These are phyloP conservation scores for Marasmius oreades DNA, from an alignment of 1,284 basidiomycete species.

Conservation along the genomic window DNA sequence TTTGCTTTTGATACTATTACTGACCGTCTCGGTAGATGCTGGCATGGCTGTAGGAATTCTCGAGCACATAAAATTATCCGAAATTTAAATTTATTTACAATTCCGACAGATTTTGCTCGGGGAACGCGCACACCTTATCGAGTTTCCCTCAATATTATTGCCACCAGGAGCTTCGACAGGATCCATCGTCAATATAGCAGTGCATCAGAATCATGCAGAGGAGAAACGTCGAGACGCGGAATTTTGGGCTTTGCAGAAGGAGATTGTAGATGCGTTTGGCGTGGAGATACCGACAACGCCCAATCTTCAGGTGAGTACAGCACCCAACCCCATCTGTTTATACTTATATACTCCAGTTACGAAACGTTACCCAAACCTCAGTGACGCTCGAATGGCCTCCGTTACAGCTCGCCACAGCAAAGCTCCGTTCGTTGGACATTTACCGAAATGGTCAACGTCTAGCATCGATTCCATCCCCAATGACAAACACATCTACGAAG, in stretches of 20 bases:
- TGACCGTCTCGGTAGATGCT: slow-evolving; percentile 47
- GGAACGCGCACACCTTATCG: slow-evolving; percentile 89
- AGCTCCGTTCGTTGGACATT: slow-evolving; percentile 84
- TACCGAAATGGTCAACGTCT: slow-evolving; percentile 88
- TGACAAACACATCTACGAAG: slow-evolving; percentile 84
- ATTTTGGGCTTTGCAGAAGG: slow-evolving; percentile 80
- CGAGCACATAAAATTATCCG: background rate
- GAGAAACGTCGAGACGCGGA: slow-evolving; percentile 78
- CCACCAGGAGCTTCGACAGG: slow-evolving; percentile 88
- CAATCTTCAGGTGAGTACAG: slow-evolving; percentile 54
- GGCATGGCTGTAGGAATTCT: slow-evolving; percentile 70
- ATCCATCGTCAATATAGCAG: slow-evolving; percentile 95
- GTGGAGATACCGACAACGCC: slow-evolving; percentile 68
- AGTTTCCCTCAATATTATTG: slow-evolving; percentile 90
- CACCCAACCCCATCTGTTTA: background rate
- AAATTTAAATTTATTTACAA: slow-evolving; percentile 11
- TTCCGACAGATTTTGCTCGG: slow-evolving; percentile 76
- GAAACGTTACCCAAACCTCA: slow-evolving; percentile 92
- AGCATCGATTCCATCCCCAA: slow-evolving; percentile 78
- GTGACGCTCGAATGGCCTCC: slow-evolving; percentile 91
- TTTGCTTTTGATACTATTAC: slow-evolving; percentile 10
- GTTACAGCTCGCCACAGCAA: slow-evolving; percentile 81
- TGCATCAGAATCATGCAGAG: slow-evolving; percentile 79
- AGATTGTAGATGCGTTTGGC: slow-evolving; percentile 78
- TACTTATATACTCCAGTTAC: slow-evolving; percentile 45